These are phyloP conservation scores for Globisporangium echinulatum DNA, from an alignment of 352 stramenopile genomes.

Conservation along the genomic window DNA sequence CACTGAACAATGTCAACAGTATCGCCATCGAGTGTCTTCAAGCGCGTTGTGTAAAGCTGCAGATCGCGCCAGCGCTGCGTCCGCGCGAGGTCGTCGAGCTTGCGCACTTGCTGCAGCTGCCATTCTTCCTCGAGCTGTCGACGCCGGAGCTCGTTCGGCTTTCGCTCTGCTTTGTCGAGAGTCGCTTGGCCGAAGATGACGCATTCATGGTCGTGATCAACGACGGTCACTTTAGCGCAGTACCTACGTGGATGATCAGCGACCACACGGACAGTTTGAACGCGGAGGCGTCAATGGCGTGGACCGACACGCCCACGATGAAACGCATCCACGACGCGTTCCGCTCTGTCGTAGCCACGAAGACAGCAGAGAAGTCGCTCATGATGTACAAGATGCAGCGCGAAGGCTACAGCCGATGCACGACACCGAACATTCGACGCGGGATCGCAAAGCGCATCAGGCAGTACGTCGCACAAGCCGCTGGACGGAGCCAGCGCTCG, in stretches of 20 bases:
- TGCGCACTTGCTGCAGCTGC: conserved; percentile 18
- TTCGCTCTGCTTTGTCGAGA: conserved; percentile 19
- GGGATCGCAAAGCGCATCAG: conserved; percentile 3
- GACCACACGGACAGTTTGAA: no score
- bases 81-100: conserved; percentile 15
- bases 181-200: conserved; percentile 9
- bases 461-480: conserved; percentile 2
- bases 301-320: neutral
- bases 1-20: neutral
- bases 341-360: neutral
- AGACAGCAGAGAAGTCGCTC: neutral
- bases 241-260: conserved; percentile 7
- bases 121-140: conserved; percentile 24
- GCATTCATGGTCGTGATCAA: conserved; percentile 9
- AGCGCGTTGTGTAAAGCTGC: neutral
- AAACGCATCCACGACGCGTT: conserved; percentile 9
- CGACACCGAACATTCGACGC: conserved; percentile 3
- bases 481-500: no score
- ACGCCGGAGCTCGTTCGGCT: conserved; percentile 21
- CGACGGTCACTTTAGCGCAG: conserved; percentile 7
- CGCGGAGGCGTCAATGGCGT: neutral
- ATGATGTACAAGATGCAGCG: conserved; percentile 15
- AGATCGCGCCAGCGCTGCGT: conserved; percentile 11
- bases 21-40: conserved; percentile 4
- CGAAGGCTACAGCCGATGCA: conserved; percentile 12